These are phyloP conservation scores for Arbutus unedo DNA, from an alignment of 148 eudicot species.

Conservation along the genomic window DNA sequence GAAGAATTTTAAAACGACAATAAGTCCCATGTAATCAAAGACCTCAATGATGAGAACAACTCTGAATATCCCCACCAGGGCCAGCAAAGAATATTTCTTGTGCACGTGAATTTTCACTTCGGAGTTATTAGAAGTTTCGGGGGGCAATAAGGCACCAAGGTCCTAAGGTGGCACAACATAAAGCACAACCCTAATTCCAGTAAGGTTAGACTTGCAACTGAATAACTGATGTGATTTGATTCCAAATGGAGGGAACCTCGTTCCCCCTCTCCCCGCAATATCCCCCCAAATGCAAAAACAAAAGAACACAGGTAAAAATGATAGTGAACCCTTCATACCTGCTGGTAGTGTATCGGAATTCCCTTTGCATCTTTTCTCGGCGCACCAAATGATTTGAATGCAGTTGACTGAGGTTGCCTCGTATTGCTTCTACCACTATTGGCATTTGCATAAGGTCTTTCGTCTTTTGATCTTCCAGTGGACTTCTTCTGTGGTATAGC, in stretches of 20 bases:
- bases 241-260: no score
- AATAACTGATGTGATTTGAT: not conserved
- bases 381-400: conserved; percentile 40
- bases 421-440: conserved; percentile 29
- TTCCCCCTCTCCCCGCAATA: no score
- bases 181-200: not conserved
- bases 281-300: not conserved
- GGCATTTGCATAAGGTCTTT: conserved; percentile 29
- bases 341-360: conserved; percentile 53
- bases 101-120: not conserved
- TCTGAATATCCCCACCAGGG: not conserved
- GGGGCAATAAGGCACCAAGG: not conserved
- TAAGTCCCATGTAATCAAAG: not conserved
- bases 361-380: conserved; percentile 58
- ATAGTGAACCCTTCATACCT: conserved; percentile 37
- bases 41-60: not conserved
- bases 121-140: not conserved
- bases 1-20: not conserved
- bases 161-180: not conserved
- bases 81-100: not conserved
- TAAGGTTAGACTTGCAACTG: not conserved
- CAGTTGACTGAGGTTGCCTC: conserved; percentile 44
- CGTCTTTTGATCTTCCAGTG: conserved; percentile 40
- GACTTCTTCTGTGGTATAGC: conserved; percentile 31
- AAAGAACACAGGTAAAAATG: not conserved